Conservation (phyloP, 2,329 filamentous ascomycete species). For the Lachnellula willkommii region DNA sequence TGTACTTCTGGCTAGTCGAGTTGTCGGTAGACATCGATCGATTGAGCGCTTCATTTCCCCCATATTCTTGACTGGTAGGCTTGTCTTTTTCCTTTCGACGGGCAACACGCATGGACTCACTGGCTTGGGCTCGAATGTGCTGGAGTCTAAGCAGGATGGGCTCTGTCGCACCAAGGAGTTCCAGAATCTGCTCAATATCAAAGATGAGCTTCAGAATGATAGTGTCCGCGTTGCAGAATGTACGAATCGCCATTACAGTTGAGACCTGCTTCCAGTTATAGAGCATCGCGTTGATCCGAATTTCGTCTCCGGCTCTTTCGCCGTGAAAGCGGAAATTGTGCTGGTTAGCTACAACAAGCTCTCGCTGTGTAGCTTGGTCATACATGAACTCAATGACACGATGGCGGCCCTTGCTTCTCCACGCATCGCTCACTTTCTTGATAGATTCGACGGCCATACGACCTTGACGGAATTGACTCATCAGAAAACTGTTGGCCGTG, state of each 20-base stretch:
- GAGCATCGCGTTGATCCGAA: slow-evolving; percentile 38
- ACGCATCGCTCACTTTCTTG: slow-evolving; percentile 28
- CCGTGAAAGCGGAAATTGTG: slow-evolving; percentile 42
- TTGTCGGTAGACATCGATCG: not conserved
- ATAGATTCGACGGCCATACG: slow-evolving; percentile 27
- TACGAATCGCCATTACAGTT: slow-evolving; percentile 43
- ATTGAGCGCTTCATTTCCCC: slow-evolving; percentile 2
- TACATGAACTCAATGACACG: slow-evolving; percentile 47
- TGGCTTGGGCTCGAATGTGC: slow-evolving; percentile 22
- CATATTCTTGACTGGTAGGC: slow-evolving; percentile 1
- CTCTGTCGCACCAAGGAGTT: slow-evolving; percentile 37
- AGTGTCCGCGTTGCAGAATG: slow-evolving; percentile 45
- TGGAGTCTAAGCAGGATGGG: slow-evolving; percentile 26
- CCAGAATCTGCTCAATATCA: slow-evolving; percentile 43
- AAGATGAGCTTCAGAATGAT: slow-evolving; percentile 44
- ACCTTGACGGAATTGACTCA: slow-evolving; percentile 29
- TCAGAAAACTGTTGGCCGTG: slow-evolving; percentile 31
- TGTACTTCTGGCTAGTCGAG: not conserved
- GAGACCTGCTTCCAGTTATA: slow-evolving; percentile 43
- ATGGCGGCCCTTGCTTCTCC: slow-evolving; percentile 42
- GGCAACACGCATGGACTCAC: slow-evolving; percentile 22
- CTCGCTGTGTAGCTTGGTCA: slow-evolving; percentile 45
- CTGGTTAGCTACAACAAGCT: slow-evolving; percentile 42
- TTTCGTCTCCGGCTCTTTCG: slow-evolving; percentile 34
- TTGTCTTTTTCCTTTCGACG: slow-evolving; percentile 10